Percentiles rank a stretch among this genome's conserved stretches.
Conservation (phyloP, 805 yeast genomes). For the Cyberlindnera xylosilytica region DNA sequence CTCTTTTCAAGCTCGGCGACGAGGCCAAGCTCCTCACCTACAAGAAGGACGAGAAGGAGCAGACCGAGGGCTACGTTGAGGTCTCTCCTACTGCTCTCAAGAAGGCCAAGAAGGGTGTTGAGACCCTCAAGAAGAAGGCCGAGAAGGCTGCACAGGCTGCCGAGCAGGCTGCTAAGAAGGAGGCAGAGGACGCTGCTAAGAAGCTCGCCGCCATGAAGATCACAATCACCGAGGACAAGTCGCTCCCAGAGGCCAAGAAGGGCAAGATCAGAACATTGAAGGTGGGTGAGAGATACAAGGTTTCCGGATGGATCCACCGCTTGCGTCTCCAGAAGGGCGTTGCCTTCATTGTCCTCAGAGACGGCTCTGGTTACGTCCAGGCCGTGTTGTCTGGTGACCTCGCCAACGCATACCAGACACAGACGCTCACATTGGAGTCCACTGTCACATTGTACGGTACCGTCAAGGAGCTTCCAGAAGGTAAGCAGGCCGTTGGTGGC, state of each 20-base stretch:
- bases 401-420: slow-evolving; percentile 85
- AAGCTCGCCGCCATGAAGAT: slow-evolving; percentile 79
- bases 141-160: slow-evolving; percentile 53
- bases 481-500: slow-evolving; percentile 96
- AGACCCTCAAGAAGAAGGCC: slow-evolving; percentile 74
- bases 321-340: slow-evolving; percentile 89
- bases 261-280: slow-evolving; percentile 53
- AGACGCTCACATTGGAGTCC: slow-evolving; percentile 83
- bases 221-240: slow-evolving; percentile 65
- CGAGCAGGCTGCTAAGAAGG: slow-evolving; percentile 48
- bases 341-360: slow-evolving; percentile 88
- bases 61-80: slow-evolving; percentile 57
- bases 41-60: slow-evolving; percentile 40
- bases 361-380: slow-evolving; percentile 91
- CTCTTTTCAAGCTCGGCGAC: slow-evolving; percentile 45
- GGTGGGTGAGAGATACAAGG: slow-evolving; percentile 68
- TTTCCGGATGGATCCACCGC: slow-evolving; percentile 96
- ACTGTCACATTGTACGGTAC: slow-evolving; percentile 80
- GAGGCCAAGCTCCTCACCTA: slow-evolving; percentile 53
- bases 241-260: slow-evolving; percentile 65
- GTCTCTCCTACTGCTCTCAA: slow-evolving; percentile 89
- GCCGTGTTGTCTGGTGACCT: slow-evolving; percentile 86
- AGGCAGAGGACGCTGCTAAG: slow-evolving; percentile 69
- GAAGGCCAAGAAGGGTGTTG: slow-evolving; percentile 95
- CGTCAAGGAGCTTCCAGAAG: slow-evolving; percentile 84